Evolutionary conservation across 495 filamentous ascomycete species (phyloP).

Genomic region (Tuber umbilicatum): DNA sequence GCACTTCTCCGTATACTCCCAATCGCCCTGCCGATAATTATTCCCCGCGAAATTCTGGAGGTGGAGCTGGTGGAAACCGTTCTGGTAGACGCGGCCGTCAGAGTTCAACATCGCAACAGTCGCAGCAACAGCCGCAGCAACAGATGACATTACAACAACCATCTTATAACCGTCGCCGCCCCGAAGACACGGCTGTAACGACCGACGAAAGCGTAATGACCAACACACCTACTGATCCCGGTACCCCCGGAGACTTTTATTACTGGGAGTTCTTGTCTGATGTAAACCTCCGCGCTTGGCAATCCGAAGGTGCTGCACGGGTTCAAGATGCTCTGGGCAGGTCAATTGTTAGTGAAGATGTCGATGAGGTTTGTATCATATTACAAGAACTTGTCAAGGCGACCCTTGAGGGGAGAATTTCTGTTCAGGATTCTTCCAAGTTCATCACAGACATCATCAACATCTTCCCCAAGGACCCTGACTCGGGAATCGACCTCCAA

Average conservation of each 20-base stretch:
- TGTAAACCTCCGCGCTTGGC: constrained; percentile 49
- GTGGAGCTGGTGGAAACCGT: constrained; percentile 31
- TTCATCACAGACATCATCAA: constrained; percentile 69
- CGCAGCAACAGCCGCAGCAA: constrained; percentile 20
- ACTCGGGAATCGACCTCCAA: constrained; percentile 42
- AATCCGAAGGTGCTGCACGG: constrained; percentile 45
- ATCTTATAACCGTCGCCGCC: constrained; percentile 22
- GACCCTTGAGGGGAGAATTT: constrained; percentile 60
- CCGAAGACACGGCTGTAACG: constrained; percentile 20
- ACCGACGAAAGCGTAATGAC: constrained; percentile 25
- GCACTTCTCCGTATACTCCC: constrained; percentile 37
- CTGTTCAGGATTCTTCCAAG: constrained; percentile 60
- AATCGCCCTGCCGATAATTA: constrained; percentile 30
- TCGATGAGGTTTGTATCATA: constrained; percentile 58
- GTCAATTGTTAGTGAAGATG: constrained; percentile 59
- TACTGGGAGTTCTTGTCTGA: constrained; percentile 56
- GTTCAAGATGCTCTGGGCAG: constrained; percentile 48
- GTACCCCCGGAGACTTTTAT: constrained; percentile 44
- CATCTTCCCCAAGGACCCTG: constrained; percentile 47
- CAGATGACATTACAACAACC: constrained; percentile 13
- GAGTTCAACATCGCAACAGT: constrained; percentile 35
- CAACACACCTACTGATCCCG: constrained; percentile 27
- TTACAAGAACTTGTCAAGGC: constrained; percentile 80
- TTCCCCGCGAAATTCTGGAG: constrained; percentile 26
- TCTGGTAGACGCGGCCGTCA: constrained; percentile 30